phyloP scores from a whole-genome alignment of 2,329 filamentous ascomycete species.

The Colletotrichum tabaci region DNA sequence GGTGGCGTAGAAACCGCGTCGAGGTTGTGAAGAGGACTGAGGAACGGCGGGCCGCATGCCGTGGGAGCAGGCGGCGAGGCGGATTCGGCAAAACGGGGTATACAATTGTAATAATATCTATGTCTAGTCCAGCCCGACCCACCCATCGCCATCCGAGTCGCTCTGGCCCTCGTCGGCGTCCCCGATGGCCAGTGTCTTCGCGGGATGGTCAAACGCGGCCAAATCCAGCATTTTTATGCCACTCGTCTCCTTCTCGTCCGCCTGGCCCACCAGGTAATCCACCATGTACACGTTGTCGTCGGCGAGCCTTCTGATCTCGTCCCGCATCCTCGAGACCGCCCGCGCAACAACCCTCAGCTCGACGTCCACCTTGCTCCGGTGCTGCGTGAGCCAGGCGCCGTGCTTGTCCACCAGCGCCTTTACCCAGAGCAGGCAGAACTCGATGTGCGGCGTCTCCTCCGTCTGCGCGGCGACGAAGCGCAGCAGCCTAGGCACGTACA shows the following conservation, averaged over 20 bases:
- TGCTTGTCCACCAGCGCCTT: constrained; percentile 86
- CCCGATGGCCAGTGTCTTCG: constrained; percentile 33
- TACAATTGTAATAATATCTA: constrained; percentile 44
- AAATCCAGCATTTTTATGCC: constrained; percentile 47
- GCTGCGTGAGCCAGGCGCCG: constrained; percentile 87
- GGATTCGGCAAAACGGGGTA: constrained; percentile 38
- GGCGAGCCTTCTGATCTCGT: constrained; percentile 85
- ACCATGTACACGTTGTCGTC: constrained; percentile 93
- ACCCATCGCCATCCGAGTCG: constrained; percentile 60
- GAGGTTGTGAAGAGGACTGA: neutral
- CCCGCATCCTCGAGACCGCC: constrained; percentile 83
- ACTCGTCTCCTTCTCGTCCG: constrained; percentile 45
- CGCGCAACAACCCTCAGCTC: constrained; percentile 88
- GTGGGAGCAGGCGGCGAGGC: no score
- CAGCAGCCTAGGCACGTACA: constrained; percentile 89
- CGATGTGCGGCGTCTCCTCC: constrained; percentile 91
- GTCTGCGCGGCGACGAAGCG: constrained; percentile 90
- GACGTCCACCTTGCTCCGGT: constrained; percentile 83
- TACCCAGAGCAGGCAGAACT: constrained; percentile 96
- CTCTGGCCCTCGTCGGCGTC: constrained; percentile 49
- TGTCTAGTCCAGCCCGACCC: constrained; percentile 64
- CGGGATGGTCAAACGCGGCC: constrained; percentile 33
- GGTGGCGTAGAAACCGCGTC: neutral
- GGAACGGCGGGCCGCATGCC: neutral
- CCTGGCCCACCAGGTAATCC: constrained; percentile 80